Evolutionary conservation across 2,329 filamentous ascomycete species (phyloP), one percentile per base, ranked within the genome.

Genomic region (Coniochaeta sp.): DNA sequence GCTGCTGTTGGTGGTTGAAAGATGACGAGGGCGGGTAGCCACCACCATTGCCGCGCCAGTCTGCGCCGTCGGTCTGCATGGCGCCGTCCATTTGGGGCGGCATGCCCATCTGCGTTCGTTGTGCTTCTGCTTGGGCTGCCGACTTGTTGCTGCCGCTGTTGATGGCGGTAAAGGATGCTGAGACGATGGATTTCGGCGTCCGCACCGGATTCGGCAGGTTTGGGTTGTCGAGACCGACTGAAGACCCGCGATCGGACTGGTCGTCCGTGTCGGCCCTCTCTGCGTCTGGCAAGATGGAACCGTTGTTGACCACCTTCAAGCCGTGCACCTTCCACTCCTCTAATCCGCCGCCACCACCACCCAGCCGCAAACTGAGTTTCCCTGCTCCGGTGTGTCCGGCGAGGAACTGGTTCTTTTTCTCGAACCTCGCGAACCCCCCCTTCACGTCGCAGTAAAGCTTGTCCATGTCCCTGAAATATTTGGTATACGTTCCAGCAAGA

Each of bases 401-500:
- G 31, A 53, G 50, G 18, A 51, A 54, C 18, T 52, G 51, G 14
- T 61, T 63, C 46, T 62, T 58, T 16, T 60, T 53, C 14, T 62
- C 56, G 52, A 67, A 63, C 58, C 52, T 60, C 27, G 63, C 60
- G 54, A 75, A 78, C 53, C 82, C 76, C 27, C 68, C 67, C 59
- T 75, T 79, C 54, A 81, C 73, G 1, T 63, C 67, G 2, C 68
- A 61, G 56, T 80, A 83, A 57, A 78, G 83, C 3, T 64, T 62
- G 56, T 79, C 72, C 69, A 81, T 77, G 14, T 75, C 72, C 26
- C 69, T 67, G 51, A 84, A 74, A 7, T 79, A 77, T 46, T 66
- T 68, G 51, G 77, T 71, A 63, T 82, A 84, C 3, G 74, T 76
- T 27, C 71, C 71, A 1, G 79, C 80, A 77, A 83, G 81, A 51